phyloP scores from a whole-genome alignment of 768 basidiomycete genomes.

The Terana coerulea region DNA sequence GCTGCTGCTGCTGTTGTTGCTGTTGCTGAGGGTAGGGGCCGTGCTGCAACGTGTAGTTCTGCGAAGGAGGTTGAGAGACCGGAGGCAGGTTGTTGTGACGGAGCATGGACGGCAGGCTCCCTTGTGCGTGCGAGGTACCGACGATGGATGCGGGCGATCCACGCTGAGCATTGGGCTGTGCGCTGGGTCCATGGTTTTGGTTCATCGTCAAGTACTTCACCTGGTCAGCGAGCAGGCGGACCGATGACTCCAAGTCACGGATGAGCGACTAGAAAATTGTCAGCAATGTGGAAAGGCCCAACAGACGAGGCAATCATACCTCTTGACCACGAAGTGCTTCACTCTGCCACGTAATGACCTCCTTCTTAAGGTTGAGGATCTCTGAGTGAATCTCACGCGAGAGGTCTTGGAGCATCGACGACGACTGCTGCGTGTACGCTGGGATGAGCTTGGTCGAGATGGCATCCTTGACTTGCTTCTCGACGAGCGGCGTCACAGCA shows the following conservation, averaged over 20 bases:
- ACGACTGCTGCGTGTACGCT: slow-evolving; percentile 70
- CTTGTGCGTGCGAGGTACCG: slow-evolving; percentile 18
- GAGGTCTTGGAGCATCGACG: slow-evolving; percentile 75
- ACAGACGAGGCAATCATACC: slow-evolving; percentile 39
- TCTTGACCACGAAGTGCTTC: slow-evolving; percentile 77
- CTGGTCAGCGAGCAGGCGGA: slow-evolving; percentile 73
- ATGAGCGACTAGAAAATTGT: slow-evolving; percentile 52
- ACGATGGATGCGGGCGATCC: slow-evolving; percentile 21
- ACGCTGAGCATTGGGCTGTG: slow-evolving; percentile 14
- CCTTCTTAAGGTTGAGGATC: slow-evolving; percentile 73
- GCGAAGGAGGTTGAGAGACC: slow-evolving; percentile 33
- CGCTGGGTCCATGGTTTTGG: slow-evolving; percentile 22
- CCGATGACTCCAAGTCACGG: slow-evolving; percentile 76
- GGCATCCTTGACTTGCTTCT: slow-evolving; percentile 78
- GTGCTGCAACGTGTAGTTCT: slow-evolving; percentile 13
- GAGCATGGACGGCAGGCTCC: slow-evolving; percentile 21
- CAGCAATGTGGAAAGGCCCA: slow-evolving; percentile 9
- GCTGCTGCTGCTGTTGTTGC: slow-evolving; percentile 25
- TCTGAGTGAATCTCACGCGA: slow-evolving; percentile 72
- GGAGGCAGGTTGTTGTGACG: slow-evolving; percentile 33
- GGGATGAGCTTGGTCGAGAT: slow-evolving; percentile 73
- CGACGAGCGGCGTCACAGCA: slow-evolving; percentile 71
- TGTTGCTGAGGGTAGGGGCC: slow-evolving; percentile 26
- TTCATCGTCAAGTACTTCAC: slow-evolving; percentile 75
- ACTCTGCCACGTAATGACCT: slow-evolving; percentile 77